Conservation (phyloP, 108 stramenopile species). For the Pelagomonas calceolata region DNA sequence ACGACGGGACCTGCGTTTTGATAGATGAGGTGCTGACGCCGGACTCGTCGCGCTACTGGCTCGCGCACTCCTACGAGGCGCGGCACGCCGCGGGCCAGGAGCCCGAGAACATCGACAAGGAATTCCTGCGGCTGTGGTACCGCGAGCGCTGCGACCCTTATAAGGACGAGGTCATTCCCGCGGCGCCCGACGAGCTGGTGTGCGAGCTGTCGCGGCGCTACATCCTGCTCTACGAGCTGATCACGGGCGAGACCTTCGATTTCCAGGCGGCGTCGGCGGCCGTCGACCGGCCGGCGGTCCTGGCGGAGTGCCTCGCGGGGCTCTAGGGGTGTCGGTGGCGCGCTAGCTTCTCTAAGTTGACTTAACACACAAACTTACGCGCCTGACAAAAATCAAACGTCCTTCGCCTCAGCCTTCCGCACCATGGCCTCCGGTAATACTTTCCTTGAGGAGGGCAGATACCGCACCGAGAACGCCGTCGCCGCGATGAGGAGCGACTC, state of each 20-base stretch:
- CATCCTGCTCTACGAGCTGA: conserved; percentile 86
- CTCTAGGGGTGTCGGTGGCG: too few species aligned
- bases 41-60: conserved; percentile 94
- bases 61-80: conserved; percentile 70
- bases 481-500: too few species aligned
- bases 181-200: conserved; percentile 85
- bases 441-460: too few species aligned
- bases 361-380: too few species aligned
- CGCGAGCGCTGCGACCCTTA: conserved; percentile 93
- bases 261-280: conserved; percentile 35
- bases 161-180: conserved; percentile 77
- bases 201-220: conserved; percentile 85
- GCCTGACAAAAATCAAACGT: too few species aligned
- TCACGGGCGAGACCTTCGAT: conserved; percentile 77
- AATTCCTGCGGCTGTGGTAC: conserved; percentile 95
- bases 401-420: too few species aligned
- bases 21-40: conserved; percentile 98
- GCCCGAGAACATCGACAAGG: conserved; percentile 98
- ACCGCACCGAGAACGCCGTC: too few species aligned
- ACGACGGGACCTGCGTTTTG: conserved; percentile 61
- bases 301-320: too few species aligned
- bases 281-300: too few species aligned
- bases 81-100: conserved; percentile 68
- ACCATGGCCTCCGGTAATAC: too few species aligned
- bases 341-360: too few species aligned